Conservation (phyloP, 495 filamentous ascomycete genomes). For the Chaetomium cochliodes region DNA sequence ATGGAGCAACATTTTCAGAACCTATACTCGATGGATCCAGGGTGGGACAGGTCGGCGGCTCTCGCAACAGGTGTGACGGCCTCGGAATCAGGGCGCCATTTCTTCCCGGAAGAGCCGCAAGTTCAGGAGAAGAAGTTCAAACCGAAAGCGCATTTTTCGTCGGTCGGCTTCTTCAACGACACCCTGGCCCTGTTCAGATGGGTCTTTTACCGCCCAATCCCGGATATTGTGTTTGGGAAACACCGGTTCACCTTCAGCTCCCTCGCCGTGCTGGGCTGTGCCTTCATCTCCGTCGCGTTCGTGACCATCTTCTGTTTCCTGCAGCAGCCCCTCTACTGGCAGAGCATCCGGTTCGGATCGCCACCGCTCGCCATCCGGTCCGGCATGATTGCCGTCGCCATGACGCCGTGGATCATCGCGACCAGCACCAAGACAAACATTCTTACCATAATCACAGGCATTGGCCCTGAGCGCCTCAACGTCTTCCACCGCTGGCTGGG, state of each 20-base stretch:
- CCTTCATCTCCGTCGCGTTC: constrained; percentile 64
- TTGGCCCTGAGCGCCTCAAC: constrained; percentile 88
- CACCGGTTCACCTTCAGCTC: constrained; percentile 73
- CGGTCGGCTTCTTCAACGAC: constrained; percentile 69
- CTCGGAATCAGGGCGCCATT: constrained; percentile 55
- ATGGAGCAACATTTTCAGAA: constrained; percentile 56
- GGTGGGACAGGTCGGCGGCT: constrained; percentile 65
- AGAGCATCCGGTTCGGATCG: constrained; percentile 78
- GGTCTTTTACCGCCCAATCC: constrained; percentile 82
- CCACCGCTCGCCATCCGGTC: constrained; percentile 86
- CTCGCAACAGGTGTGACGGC: constrained; percentile 62
- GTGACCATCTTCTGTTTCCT: constrained; percentile 78
- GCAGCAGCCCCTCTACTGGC: constrained; percentile 80
- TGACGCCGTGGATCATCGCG: constrained; percentile 91
- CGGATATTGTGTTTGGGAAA: constrained; percentile 61
- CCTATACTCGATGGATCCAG: constrained; percentile 54
- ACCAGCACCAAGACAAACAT: constrained; percentile 90
- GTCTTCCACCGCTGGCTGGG: constrained; percentile 90
- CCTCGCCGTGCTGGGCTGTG: constrained; percentile 63
- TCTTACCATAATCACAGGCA: constrained; percentile 80
- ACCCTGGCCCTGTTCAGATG: constrained; percentile 73
- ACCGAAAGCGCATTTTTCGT: constrained; percentile 66
- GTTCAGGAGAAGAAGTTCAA: constrained; percentile 52
- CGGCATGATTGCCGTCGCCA: constrained; percentile 90
- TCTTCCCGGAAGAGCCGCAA: constrained; percentile 61